A percentile compares a stretch with the other conserved stretches of the same genome.
phyloP scores from a whole-genome alignment of 2,329 filamentous ascomycete genomes.

The Trichophyton simii region DNA sequence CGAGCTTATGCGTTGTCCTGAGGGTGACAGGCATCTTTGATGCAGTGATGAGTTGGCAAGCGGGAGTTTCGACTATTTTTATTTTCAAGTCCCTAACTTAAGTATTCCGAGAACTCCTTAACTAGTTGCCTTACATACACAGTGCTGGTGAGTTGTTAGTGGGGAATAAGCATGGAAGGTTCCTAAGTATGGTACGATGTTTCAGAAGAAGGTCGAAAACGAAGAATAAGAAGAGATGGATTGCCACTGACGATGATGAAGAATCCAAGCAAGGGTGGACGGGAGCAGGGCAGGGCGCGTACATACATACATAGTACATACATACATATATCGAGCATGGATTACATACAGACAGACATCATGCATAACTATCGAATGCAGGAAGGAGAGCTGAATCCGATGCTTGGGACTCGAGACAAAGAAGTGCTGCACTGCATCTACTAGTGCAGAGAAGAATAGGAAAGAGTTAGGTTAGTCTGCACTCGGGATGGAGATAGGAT shows the following conservation, averaged over 20 bases:
- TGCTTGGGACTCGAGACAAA: too few species aligned
- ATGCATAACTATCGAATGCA: too few species aligned
- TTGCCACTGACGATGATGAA: not conserved
- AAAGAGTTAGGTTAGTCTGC: too few species aligned
- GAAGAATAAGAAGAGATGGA: not conserved
- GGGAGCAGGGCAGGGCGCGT: not conserved
- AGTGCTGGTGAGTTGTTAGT: too few species aligned
- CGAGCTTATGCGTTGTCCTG: conserved; percentile 14
- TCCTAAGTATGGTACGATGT: not conserved
- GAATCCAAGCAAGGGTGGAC: not conserved
- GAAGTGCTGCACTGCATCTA: too few species aligned
- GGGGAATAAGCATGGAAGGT: too few species aligned
- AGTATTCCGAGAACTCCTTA: too few species aligned
- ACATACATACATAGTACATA: not conserved
- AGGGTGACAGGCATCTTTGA: conserved; percentile 34
- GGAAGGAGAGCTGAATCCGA: too few species aligned
- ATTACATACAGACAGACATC: not conserved
- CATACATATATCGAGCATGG: not conserved
- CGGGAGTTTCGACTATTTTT: not conserved
- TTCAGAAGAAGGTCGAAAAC: not conserved
- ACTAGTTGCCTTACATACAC: too few species aligned
- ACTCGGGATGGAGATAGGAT: conserved; percentile 24
- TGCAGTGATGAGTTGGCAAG: conserved; percentile 67
- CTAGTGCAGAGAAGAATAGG: too few species aligned
- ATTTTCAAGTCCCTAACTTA: not conserved